Evolutionary conservation across 208 protist species (phyloP), one percentile per base, ranked within the genome.

Genomic region (Crithidia thermophila): DNA sequence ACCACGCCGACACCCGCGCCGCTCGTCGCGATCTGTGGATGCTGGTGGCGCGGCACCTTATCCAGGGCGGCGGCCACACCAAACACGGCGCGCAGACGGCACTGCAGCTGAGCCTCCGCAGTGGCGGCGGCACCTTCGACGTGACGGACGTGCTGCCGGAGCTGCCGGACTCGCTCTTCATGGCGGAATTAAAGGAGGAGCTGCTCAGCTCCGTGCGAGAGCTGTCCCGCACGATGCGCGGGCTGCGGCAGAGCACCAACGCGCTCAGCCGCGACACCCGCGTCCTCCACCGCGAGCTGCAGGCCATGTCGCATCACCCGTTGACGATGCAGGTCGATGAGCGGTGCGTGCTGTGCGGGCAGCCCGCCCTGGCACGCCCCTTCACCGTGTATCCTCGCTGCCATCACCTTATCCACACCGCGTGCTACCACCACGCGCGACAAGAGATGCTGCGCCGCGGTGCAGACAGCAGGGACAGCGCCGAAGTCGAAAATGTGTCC

Each of bases 351-450:
- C 18, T 72, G 39, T 88, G 82, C 51, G 63, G 72, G 39, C 63
- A 76, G 46, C 40, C 69, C 8, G 69, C 66, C 5, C 53, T 88
- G 23, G 61, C 73, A 3, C 77, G 75, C 0, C 64, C 74, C 7
- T 81, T 88, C 52, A 71, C 75, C 5, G 65, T 70, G 25, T 88
- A 84, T 53, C 76, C 67, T 1, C 65, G 66, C 40, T 88, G 82
- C 57, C 40, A 58, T 9, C 82, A 88, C 58, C 64, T 72, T 1
- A 74, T 75, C 6, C 82, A 88, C 62, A 58, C 71, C 30, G 77
- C 67, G 11, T 88, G 82, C 64, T 80, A 81, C 57, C 68, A 81
- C 34, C 31, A 63, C 18, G 60, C 68, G 0, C 62, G 64, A 7
- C 49, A 69, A 36, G 42, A 61, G 1, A 50, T 52, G 28, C n/a